Evolutionary conservation across 305 asterid genomes (phyloP), one percentile per base, ranked within the genome.

Genomic region (Fraxinus baroniana): DNA sequence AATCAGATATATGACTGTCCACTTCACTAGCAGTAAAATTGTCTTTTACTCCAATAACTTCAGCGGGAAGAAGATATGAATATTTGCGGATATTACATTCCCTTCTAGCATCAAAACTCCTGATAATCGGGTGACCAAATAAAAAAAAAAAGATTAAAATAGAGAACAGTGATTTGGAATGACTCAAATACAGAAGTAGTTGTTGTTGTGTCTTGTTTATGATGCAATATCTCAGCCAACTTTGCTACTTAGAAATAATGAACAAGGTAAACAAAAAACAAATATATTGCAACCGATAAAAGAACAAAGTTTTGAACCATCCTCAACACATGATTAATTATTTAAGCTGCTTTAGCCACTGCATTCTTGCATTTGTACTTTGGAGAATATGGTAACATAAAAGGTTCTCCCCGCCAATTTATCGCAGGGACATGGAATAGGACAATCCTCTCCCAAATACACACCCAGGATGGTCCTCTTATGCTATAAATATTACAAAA

Each of bases 31-130:
- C 85, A 4, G 93, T 84, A 49, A 66, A 86, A 86, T 82, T 80
- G 28, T 87, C 86, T 85, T 88, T 88, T 52, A 95, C 89, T 84
- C 98, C 99, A 78, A 95, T 94, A 52, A 94, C 78, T 77, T 93
- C 97, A 80, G 92, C 93, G 17, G 99, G 99, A 81, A 95, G 95
- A 79, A 95, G 97, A 88, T 95, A 95, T 30, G 94, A 89, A 86
- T 95, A 95, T 85, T 90, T 92, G 83, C 98, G 97, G 75, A 93
- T 83, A 85, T 77, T 88, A 83, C 98, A 94, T 90, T 94, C 98
- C 78, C 89, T 90, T 80, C 98, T 94, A 36, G 93, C 91, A 85
- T 95, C 97, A 88, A 94, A 95, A 86, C 97, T 92, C 94, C 98
- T 95, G 90, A 82, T 81, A 83, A 72, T 77, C 79, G 9, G 70